Conservation (phyloP, 2,329 filamentous ascomycete genomes). For the Fusarium humuli region DNA sequence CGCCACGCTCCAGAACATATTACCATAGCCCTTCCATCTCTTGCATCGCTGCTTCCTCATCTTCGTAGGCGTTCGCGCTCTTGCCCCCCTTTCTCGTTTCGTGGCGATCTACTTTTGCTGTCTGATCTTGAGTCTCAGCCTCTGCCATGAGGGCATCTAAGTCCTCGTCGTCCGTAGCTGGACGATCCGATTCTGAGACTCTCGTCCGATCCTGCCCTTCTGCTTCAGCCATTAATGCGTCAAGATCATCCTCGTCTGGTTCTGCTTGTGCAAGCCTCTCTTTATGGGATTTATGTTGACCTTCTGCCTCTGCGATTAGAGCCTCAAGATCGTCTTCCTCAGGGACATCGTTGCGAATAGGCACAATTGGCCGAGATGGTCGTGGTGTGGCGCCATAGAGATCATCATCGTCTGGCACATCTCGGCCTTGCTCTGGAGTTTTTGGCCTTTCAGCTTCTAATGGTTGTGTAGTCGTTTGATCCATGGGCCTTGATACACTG, state of each 20-base stretch:
- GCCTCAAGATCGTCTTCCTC: constrained; percentile 66
- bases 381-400: constrained; percentile 67
- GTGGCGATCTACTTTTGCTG: not conserved
- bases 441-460: constrained; percentile 49
- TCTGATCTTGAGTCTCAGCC: constrained; percentile 51
- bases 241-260: constrained; percentile 61
- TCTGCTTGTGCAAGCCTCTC: constrained; percentile 16
- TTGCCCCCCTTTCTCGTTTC: constrained; percentile 1
- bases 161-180: constrained; percentile 57
- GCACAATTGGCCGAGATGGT: constrained; percentile 37
- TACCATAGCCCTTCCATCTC: constrained; percentile 69
- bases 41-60: constrained; percentile 76
- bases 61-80: constrained; percentile 60
- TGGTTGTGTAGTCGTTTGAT: constrained; percentile 51
- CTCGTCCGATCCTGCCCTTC: constrained; percentile 45
- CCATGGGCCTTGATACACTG: constrained; percentile 32
- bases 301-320: constrained; percentile 63
- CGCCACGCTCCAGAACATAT: not conserved
- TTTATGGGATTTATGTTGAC: constrained; percentile 31
- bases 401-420: constrained; percentile 60
- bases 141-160: constrained; percentile 66
- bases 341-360: constrained; percentile 42
- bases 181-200: constrained; percentile 20
- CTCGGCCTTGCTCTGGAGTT: constrained; percentile 40
- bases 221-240: constrained; percentile 65